Percentiles rank a stretch among this genome's conserved stretches.
Evolutionary conservation across 176 grass and related monocot species (phyloP).

Genomic region (Musa beccarii): DNA sequence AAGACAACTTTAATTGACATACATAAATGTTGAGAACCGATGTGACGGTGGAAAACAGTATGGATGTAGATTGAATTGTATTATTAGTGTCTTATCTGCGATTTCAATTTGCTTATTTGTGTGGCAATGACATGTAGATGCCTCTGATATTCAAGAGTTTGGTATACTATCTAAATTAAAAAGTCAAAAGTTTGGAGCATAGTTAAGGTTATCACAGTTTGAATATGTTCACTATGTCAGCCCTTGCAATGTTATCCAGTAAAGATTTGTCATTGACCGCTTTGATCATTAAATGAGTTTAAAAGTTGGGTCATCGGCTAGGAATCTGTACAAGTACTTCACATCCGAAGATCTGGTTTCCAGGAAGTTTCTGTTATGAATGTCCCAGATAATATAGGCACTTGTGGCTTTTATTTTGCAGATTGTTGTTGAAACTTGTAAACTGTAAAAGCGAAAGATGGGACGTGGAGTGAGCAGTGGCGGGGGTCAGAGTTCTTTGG

Average conservation of each 20-base stretch:
- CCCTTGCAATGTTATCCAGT: neutral
- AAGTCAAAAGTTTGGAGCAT: neutral
- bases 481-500: neutral
- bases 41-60: neutral
- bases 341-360: too few relatives aligned
- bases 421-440: neutral
- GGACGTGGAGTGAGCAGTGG: constrained; percentile 16
- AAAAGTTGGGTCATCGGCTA: neutral
- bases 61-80: neutral
- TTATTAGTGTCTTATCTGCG: neutral
- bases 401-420: neutral
- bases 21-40: neutral
- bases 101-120: neutral
- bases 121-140: neutral
- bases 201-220: neutral
- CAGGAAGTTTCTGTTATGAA: neutral
- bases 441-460: neutral
- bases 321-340: neutral
- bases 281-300: neutral
- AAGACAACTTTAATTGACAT: neutral
- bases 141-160: neutral
- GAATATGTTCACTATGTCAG: neutral
- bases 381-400: neutral
- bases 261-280: too few relatives aligned
- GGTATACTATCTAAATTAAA: neutral